These are phyloP conservation scores for Dactylellina haptotyla DNA, from an alignment of 2,329 filamentous ascomycete species.

Conservation along the genomic window DNA sequence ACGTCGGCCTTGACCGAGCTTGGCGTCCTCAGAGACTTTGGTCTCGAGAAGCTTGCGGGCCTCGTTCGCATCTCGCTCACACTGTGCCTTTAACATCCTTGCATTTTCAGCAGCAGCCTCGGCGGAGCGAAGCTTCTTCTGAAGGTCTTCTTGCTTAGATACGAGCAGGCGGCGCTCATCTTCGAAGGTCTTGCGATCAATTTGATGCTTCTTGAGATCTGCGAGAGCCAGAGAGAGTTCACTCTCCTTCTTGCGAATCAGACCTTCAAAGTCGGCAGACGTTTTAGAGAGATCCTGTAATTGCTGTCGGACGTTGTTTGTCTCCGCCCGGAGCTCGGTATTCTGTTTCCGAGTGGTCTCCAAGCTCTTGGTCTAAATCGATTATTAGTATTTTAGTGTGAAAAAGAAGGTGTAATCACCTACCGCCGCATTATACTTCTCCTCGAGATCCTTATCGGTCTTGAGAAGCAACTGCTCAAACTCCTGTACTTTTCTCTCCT, in stretches of 20 bases:
- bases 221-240: constrained; percentile 85
- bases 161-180: constrained; percentile 77
- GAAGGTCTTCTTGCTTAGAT: constrained; percentile 80
- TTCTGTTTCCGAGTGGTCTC: constrained; percentile 77
- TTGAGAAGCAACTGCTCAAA: constrained; percentile 84
- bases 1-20: constrained; percentile 81
- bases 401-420: constrained; percentile 2
- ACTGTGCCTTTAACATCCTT: constrained; percentile 81
- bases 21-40: constrained; percentile 86
- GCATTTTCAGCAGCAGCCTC: constrained; percentile 89
- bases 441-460: constrained; percentile 85
- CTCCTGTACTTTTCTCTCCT: constrained; percentile 89
- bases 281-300: constrained; percentile 87
- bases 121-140: constrained; percentile 79
- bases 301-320: constrained; percentile 82
- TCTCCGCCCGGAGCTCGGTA: constrained; percentile 80
- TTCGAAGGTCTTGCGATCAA: constrained; percentile 80
- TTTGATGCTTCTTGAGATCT: constrained; percentile 84
- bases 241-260: constrained; percentile 92
- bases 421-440: constrained; percentile 75
- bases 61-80: constrained; percentile 88
- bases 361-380: constrained; percentile 78
- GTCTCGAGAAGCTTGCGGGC: constrained; percentile 86
- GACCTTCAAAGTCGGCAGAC: constrained; percentile 92
- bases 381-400: constrained; percentile 12